phyloP scores from a whole-genome alignment of 2,329 filamentous ascomycete species.

The Fusarium multiceps region DNA sequence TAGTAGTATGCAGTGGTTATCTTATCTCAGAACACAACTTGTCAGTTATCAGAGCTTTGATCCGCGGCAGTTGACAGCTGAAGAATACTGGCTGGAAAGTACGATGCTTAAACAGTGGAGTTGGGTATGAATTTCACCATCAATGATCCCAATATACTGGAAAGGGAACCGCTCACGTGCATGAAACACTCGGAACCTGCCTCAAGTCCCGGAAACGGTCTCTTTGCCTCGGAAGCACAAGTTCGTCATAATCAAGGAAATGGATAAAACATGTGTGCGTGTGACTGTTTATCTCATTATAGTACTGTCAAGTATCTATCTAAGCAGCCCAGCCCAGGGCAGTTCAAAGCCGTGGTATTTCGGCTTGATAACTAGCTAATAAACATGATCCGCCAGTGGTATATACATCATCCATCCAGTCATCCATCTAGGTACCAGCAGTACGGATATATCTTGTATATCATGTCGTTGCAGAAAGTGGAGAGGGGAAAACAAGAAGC shows the following conservation, averaged over 20 bases:
- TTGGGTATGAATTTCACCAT: not conserved
- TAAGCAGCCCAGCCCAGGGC: constrained; percentile 3
- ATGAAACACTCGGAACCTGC: not conserved
- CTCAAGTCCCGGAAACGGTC: not conserved
- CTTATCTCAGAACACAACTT: not conserved
- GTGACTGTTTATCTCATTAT: constrained; percentile 26
- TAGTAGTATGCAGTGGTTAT: not conserved
- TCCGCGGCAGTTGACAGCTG: not conserved
- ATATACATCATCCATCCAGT: constrained; percentile 26
- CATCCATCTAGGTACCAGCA: constrained; percentile 20
- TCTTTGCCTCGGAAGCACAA: constrained; percentile 12
- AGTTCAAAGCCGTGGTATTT: not conserved
- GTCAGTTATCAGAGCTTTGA: not conserved
- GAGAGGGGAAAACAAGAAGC: constrained; percentile 1
- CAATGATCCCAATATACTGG: not conserved
- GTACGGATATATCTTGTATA: not conserved
- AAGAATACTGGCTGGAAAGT: not conserved
- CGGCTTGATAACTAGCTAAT: not conserved
- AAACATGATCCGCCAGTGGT: constrained; percentile 21
- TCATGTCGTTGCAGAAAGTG: constrained; percentile 21
- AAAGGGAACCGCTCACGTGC: constrained; percentile 6
- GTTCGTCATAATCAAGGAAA: not conserved
- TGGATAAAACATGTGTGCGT: not conserved
- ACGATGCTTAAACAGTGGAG: constrained; percentile 3
- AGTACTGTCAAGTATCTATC: constrained; percentile 27